Conservation (phyloP, 768 basidiomycete genomes). For the Dioszegia aurantiaca region DNA sequence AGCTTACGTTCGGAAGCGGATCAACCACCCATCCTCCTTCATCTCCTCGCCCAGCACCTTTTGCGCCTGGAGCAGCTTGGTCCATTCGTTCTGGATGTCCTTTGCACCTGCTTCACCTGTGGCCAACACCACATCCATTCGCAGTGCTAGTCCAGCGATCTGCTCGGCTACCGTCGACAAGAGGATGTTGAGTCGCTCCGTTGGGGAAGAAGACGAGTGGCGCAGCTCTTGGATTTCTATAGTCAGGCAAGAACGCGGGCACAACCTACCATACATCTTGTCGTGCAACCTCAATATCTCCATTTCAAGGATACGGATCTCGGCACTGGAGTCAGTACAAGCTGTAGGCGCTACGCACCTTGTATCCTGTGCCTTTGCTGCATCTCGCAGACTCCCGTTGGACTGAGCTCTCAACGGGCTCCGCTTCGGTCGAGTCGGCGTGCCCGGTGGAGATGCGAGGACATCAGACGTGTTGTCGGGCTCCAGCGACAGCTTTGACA, state of each 20-base stretch:
- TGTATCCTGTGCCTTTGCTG: background rate
- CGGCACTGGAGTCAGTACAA: background rate
- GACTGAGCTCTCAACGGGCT: constrained; percentile 9
- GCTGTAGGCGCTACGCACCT: background rate
- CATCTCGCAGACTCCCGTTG: background rate
- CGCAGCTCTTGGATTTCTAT: constrained; percentile 89
- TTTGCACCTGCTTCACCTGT: constrained; percentile 14
- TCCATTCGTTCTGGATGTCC: constrained; percentile 72
- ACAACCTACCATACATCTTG: constrained; percentile 29
- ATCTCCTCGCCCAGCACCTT: constrained; percentile 82
- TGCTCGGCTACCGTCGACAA: constrained; percentile 54
- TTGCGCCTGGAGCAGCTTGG: constrained; percentile 71
- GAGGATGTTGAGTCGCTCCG: constrained; percentile 73
- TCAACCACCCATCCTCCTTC: constrained; percentile 95
- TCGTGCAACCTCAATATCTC: constrained; percentile 11
- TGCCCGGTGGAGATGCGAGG: background rate
- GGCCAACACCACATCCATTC: background rate
- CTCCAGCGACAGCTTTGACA: constrained; percentile 8
- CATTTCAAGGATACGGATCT: background rate
- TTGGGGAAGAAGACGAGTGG: constrained; percentile 67
- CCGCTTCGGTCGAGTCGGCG: background rate
- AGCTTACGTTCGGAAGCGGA: constrained; percentile 74
- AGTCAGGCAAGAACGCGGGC: background rate
- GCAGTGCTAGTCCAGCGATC: background rate
- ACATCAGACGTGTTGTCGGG: background rate